Conservation (phyloP, 2,329 filamentous ascomycete species). For the Plenodomus biglobosus region DNA sequence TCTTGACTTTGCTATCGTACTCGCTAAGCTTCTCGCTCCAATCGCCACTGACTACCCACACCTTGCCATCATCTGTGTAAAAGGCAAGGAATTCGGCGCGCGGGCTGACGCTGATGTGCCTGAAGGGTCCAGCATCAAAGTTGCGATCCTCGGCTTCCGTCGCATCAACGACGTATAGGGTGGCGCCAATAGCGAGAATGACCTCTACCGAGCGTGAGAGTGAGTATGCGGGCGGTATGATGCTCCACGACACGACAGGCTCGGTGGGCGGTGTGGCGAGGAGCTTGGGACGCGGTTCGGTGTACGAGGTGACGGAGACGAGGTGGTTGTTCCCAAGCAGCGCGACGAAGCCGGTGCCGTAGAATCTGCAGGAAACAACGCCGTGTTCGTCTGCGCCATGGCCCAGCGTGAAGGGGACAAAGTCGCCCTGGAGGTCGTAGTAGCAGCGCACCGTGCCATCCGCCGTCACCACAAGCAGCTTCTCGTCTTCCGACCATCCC, state of each 20-base stretch:
- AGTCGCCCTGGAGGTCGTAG: constrained; percentile 89
- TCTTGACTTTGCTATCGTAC: constrained; percentile 84
- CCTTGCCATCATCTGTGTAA: constrained; percentile 78
- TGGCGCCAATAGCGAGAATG: constrained; percentile 79
- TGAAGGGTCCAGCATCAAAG: constrained; percentile 89
- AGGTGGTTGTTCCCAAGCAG: constrained; percentile 85
- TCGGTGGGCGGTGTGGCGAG: constrained; percentile 77
- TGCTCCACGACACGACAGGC: constrained; percentile 80
- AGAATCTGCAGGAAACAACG: constrained; percentile 88
- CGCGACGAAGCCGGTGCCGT: constrained; percentile 88
- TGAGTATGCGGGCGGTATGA: constrained; percentile 85
- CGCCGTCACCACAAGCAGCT: constrained; percentile 80
- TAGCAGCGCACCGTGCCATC: constrained; percentile 92
- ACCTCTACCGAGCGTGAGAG: constrained; percentile 93
- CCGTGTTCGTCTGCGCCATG: constrained; percentile 85
- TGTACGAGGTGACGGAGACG: constrained; percentile 82
- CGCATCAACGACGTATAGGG: constrained; percentile 83
- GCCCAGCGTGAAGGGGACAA: constrained; percentile 89
- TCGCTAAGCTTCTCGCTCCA: constrained; percentile 92
- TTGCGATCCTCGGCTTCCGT: constrained; percentile 89
- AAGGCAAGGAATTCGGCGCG: constrained; percentile 86
- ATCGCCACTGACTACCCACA: constrained; percentile 92
- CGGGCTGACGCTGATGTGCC: constrained; percentile 85
- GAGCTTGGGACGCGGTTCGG: constrained; percentile 83
- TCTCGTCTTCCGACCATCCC: constrained; percentile 96